These are phyloP conservation scores for Leishmania lainsoni DNA, from an alignment of 208 protist genomes.

Conservation along the genomic window DNA sequence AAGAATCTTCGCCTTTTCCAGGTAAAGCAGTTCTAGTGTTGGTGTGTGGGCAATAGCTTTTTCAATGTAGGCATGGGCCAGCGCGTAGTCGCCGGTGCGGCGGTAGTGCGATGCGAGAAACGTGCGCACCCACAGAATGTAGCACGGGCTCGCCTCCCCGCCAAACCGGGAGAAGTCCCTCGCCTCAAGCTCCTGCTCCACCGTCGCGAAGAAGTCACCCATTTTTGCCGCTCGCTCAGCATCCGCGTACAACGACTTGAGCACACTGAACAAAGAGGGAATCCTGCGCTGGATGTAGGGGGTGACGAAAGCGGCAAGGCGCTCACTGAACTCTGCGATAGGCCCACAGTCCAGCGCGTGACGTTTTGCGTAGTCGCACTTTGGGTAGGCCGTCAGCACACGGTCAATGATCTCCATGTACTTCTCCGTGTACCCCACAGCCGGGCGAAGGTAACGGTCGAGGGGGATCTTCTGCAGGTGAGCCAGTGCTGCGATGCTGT, in stretches of 20 bases:
- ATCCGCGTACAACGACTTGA: slow-evolving; percentile 93
- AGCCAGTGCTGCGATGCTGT: slow-evolving; percentile 82
- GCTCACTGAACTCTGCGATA: slow-evolving; percentile 64
- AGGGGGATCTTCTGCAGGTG: slow-evolving; percentile 81
- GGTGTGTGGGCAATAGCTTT: slow-evolving; percentile 95
- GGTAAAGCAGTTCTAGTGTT: slow-evolving; percentile 94
- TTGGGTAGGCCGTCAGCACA: slow-evolving; percentile 51
- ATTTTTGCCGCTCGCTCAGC: slow-evolving; percentile 70
- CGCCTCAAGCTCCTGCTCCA: slow-evolving; percentile 61
- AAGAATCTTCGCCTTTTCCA: slow-evolving; percentile 90
- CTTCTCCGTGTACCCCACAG: slow-evolving; percentile 45
- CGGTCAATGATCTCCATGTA: slow-evolving; percentile 78
- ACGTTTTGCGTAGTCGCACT: slow-evolving; percentile 63
- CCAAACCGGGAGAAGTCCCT: slow-evolving; percentile 74
- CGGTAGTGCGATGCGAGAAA: slow-evolving; percentile 93
- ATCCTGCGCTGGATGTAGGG: slow-evolving; percentile 90
- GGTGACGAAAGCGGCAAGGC: slow-evolving; percentile 50
- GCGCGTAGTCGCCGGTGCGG: slow-evolving; percentile 50
- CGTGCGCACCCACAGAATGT: slow-evolving; percentile 88
- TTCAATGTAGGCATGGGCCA: slow-evolving; percentile 86
- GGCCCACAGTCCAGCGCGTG: slow-evolving; percentile 81
- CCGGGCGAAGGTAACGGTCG: slow-evolving; percentile 54
- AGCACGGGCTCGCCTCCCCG: slow-evolving; percentile 65
- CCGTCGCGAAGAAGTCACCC: slow-evolving; percentile 69
- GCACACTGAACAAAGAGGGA: slow-evolving; percentile 92